These are phyloP conservation scores for Cephaloascus albidus DNA, from an alignment of 805 yeast genomes.

Conservation along the genomic window DNA sequence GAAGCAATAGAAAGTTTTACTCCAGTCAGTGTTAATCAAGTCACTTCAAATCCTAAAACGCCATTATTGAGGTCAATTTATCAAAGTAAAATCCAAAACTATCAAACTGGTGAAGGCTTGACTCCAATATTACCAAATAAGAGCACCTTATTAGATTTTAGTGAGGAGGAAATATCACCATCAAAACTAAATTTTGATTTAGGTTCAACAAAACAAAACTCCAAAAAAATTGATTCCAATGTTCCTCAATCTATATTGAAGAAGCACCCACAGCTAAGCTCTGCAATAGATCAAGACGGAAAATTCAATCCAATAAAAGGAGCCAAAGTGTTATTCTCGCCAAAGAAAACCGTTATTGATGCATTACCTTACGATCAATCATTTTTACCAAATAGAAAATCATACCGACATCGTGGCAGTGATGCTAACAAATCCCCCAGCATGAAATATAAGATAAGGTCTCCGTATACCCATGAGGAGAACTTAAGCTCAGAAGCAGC, in stretches of 20 bases:
- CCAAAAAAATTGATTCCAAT: neutral
- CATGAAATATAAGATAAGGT: constrained; percentile 3
- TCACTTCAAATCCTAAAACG: neutral
- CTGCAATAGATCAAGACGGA: constrained; percentile 11
- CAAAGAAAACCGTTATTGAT: constrained; percentile 14
- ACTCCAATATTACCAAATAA: neutral
- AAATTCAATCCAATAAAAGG: constrained; percentile 20
- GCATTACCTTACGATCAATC: neutral
- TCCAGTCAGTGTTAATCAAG: neutral
- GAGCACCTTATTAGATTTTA: neutral
- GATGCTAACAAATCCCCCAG: neutral
- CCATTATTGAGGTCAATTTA: neutral
- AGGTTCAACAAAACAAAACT: neutral
- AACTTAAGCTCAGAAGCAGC: neutral
- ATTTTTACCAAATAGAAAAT: neutral
- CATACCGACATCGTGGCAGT: neutral
- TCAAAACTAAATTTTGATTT: too few relatives aligned
- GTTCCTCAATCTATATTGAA: constrained; percentile 8
- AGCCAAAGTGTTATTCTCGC: constrained; percentile 23
- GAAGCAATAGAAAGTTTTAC: neutral
- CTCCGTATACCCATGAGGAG: constrained; percentile 10
- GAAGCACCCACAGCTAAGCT: constrained; percentile 10
- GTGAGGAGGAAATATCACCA: neutral
- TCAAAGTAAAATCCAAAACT: neutral
- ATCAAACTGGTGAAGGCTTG: neutral